Conservation (phyloP, 169 alveolate genomes). For the Cryptosporidium ubiquitum region DNA sequence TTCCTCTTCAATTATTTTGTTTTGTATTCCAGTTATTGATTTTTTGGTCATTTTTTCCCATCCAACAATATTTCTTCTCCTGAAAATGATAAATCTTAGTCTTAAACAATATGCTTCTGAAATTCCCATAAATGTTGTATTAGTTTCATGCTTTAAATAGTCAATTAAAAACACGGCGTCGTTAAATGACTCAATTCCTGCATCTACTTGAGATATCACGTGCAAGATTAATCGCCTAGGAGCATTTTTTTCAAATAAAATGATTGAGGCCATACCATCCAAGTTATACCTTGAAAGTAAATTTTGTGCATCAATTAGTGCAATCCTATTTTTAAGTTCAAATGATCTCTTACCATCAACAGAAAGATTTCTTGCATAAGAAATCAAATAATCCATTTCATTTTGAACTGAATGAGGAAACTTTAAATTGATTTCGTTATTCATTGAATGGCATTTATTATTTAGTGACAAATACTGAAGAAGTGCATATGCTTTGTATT, state of each 20-base stretch:
- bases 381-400: slow-evolving; percentile 15
- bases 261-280: slow-evolving; percentile 58
- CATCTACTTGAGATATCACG: slow-evolving; percentile 39
- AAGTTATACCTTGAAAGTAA: slow-evolving; percentile 62
- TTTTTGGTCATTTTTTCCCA: slow-evolving; percentile 9
- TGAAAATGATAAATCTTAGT: slow-evolving; percentile 39
- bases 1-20: slow-evolving; percentile 19
- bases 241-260: slow-evolving; percentile 61
- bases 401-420: neutral
- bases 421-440: neutral
- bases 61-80: neutral
- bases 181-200: slow-evolving; percentile 58
- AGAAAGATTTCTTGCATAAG: slow-evolving; percentile 11
- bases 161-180: slow-evolving; percentile 37
- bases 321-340: slow-evolving; percentile 54
- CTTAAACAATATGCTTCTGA: slow-evolving; percentile 52
- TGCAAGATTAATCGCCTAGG: slow-evolving; percentile 52
- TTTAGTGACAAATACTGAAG: slow-evolving; percentile 25
- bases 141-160: slow-evolving; percentile 27
- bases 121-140: slow-evolving; percentile 19
- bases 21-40: neutral
- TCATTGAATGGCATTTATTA: neutral
- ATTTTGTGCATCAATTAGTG: slow-evolving; percentile 65
- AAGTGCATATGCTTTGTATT: slow-evolving; percentile 34
- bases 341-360: slow-evolving; percentile 26